Base-by-base conservation (phyloP, 2,329 filamentous ascomycete genomes). In the Fusarium duplospermum region DNA sequence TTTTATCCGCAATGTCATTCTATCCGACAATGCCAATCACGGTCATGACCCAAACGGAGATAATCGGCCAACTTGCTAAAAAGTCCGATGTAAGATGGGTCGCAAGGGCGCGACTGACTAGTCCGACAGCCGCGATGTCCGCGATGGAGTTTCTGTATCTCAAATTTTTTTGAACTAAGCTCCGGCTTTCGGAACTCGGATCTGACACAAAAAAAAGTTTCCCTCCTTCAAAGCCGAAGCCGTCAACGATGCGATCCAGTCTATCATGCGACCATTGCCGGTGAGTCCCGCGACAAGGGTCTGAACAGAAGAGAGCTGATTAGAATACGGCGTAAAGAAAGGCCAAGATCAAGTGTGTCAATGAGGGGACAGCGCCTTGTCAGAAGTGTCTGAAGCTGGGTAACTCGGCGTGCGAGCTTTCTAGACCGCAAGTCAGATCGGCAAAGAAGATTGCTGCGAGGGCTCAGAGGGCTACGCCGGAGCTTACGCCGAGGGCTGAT, bases 311-410 rank as follows among this genome's bases (percentile, higher is more conserved):
- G 6, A 50, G 6, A 50, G 10, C 22, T 36, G 18, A 22, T 6
- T 33, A 14, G 5, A 24, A 24, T 20, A 13, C 8, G n/a, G 10
- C 18, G 16, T 36, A 7, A 33, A 83, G 82, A 24, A 77, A 74
- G 58, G 82, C 80, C 47, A 83, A 83, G 56, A 73, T 83, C 16
- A 83, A 83, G 54, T 83, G 81, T 60, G 72, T 81, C 14, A 80
- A 83, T 65, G 56, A 69, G 6, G 82, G 82, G 24, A 70, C 35
- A 4, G 64, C 80, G 20, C 82, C 82, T 1, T 83, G 82, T 6
- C 73, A 76, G 20, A 75, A 79, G 36, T 83, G 82, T 31, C 69
- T 73, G 24, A 79, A 78, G 50, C 72, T 79, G 2, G 75, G 74
- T 4, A 75, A 75, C 5, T 31, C 69, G 7, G 74, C 71, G 1